Base-by-base conservation (phyloP, 2,329 filamentous ascomycete species). In the Calonectria honghensis region DNA sequence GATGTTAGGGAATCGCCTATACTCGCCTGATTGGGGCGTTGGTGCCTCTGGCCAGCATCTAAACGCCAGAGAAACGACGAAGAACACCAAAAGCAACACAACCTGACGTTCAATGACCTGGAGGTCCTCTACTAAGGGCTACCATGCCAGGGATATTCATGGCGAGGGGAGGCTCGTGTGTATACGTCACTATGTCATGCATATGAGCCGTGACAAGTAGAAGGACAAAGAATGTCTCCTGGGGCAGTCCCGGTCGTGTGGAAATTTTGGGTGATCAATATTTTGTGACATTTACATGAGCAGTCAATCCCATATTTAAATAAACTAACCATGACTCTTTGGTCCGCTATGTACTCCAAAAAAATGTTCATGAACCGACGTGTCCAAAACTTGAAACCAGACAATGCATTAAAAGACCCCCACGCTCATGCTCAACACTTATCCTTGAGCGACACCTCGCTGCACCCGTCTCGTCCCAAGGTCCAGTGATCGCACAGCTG, bases 401-500 rank as follows among this genome's bases (percentile, higher is more conserved):
- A 45, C 16, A 45, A 45, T 45, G 41, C 41, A 45, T 45, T 18
- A 45, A 45, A n/a, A n/a, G 6, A 32, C 32, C 41, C 18, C 41
- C 41, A 45, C 18, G 18, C 18, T 4, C 18, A 20, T 45, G 1
- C 41, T n/a, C n/a, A 64, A 48, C 61, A 64, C 27, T 64, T 64
- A 16, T 64, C 61, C 27, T 37, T 37, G 7, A 64, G 27, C 1
- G 16, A 6, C 1, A 68, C 66, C 20, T 68, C 66, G 3, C 31
- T 68, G 51, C 51, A 68, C 6, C 66, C 66, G 48, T 68, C 66
- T 18, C 48, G 20, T 32, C 66, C 51, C 16, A 68, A 29, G 9
- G 51, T 59, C 50, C 51, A 68, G 18, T 35, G 27, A 37, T 68
- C 51, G 18, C 66, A 68, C 51, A 68, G n/a, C 50, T 57, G 18